Conservation (phyloP, 352 stramenopile species). For the Globisporangium viniferum region DNA sequence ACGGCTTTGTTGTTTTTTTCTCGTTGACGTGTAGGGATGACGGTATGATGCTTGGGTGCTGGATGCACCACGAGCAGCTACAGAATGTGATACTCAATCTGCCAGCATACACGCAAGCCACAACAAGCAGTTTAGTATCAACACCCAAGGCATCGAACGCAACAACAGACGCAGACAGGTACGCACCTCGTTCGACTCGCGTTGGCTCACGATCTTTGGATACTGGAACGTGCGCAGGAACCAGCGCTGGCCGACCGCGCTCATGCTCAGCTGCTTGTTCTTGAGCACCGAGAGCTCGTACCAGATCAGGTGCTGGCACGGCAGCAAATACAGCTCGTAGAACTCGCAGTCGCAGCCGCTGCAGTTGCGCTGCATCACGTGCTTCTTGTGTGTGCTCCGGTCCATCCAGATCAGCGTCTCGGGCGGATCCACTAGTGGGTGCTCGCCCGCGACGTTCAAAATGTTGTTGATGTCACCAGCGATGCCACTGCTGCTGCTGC, state of each 20-base stretch:
- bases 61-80: conserved; percentile 10
- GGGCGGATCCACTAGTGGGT: conserved; percentile 1
- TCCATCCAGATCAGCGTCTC: conserved; percentile 52
- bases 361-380: conserved; percentile 54
- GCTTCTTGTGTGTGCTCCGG: conserved; percentile 48
- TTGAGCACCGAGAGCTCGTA: conserved; percentile 66
- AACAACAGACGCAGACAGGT: background rate
- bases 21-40: background rate
- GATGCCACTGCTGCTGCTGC: background rate
- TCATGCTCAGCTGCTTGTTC: conserved; percentile 64
- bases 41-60: background rate
- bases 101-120: conserved; percentile 8
- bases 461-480: conserved; percentile 1
- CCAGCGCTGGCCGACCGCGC: conserved; percentile 52
- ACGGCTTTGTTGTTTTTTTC: background rate
- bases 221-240: conserved; percentile 69
- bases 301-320: conserved; percentile 72
- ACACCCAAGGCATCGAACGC: background rate
- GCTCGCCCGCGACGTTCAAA: conserved; percentile 13
- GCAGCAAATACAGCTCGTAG: conserved; percentile 59
- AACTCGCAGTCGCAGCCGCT: conserved; percentile 68
- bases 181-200: conserved; percentile 69
- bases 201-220: conserved; percentile 48
- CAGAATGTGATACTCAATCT: conserved; percentile 72
- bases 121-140: background rate